These are phyloP conservation scores for Tinospora cordifolia DNA, from an alignment of 164 flowering plant genomes.

Conservation along the genomic window DNA sequence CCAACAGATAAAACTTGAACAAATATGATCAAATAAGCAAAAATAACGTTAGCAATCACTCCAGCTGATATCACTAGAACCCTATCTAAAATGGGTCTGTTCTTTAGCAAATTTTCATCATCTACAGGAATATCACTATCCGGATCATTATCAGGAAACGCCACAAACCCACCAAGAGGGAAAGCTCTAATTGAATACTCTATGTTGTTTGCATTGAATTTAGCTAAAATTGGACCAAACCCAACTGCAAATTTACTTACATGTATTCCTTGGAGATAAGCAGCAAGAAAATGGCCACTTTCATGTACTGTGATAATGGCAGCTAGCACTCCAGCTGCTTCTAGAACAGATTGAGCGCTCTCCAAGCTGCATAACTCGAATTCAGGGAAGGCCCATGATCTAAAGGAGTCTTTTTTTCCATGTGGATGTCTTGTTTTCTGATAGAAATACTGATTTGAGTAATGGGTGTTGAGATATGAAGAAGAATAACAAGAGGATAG, in stretches of 20 bases:
- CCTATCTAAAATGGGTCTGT: slow-evolving; percentile 80
- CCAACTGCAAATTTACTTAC: slow-evolving; percentile 96
- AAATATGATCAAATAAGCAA: slow-evolving; percentile 76
- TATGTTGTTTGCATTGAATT: slow-evolving; percentile 78
- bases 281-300: slow-evolving; percentile 91
- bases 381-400: slow-evolving; percentile 42
- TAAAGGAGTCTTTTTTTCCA: slow-evolving; percentile 28
- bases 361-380: slow-evolving; percentile 48
- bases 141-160: slow-evolving; percentile 97
- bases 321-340: slow-evolving; percentile 70
- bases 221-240: slow-evolving; percentile 94
- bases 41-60: slow-evolving; percentile 75
- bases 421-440: slow-evolving; percentile 21
- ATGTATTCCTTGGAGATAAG: slow-evolving; percentile 87
- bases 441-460: slow-evolving; percentile 24
- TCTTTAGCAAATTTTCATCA: slow-evolving; percentile 78
- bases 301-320: slow-evolving; percentile 88
- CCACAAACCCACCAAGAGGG: slow-evolving; percentile 98
- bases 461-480: slow-evolving; percentile 17
- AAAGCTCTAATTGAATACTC: slow-evolving; percentile 93
- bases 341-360: slow-evolving; percentile 64
- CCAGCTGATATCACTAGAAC: slow-evolving; percentile 87
- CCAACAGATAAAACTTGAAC: slow-evolving; percentile 76
- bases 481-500: slow-evolving; percentile 14
- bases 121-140: slow-evolving; percentile 85